Evolutionary conservation across 345 rosid species (phyloP), one percentile per base, ranked within the genome.

Genomic region (Capsella bursapastoris): DNA sequence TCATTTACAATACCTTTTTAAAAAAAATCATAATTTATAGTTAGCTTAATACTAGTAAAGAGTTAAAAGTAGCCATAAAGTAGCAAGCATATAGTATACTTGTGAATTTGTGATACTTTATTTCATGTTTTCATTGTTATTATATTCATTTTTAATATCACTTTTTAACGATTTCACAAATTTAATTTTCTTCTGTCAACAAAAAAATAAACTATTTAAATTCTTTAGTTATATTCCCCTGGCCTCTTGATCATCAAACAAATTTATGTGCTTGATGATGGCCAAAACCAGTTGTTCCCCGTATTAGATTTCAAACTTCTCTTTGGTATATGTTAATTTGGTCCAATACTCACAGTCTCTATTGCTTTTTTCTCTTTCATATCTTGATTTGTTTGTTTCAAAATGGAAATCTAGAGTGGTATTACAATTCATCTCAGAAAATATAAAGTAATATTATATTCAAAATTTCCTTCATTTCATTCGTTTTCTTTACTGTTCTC

Each of bases 21-120:
- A 18, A 18, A n/a, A n/a, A n/a, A 22, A 29, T 63, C 53, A 44
- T n/a, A 64, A 12, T 29, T 45, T 12, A 64, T 64, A 64, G 35
- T 44, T 45, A 27, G 67, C 38, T 44, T 45, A 45, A 2, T 15
- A 7, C 11, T 48, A 37, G 25, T 37, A 15, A 48, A 48, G 10
- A 48, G 25, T 25, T n/a, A 56, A 31, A 8, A 31, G 25, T 47
- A 15, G 12, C n/a, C 6, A 7, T 32, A 37, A 32, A 56, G 61
- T 57, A 32, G 25, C 25, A 57, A 57, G 12, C 60, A 22, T 22
- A 22, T 2, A 16, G 18, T 16, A 31, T 56, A 31, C 12, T n/a
- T 57, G 60, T 13, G 22, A 31, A 31, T 6, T n/a, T 56, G 60
- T 13, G 25, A 32, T 32, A 31, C 13, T 13, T 13, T 29, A 29